These are phyloP conservation scores for Yamadazyma taylorii DNA, from an alignment of 1,139 yeast species.

Conservation along the genomic window DNA sequence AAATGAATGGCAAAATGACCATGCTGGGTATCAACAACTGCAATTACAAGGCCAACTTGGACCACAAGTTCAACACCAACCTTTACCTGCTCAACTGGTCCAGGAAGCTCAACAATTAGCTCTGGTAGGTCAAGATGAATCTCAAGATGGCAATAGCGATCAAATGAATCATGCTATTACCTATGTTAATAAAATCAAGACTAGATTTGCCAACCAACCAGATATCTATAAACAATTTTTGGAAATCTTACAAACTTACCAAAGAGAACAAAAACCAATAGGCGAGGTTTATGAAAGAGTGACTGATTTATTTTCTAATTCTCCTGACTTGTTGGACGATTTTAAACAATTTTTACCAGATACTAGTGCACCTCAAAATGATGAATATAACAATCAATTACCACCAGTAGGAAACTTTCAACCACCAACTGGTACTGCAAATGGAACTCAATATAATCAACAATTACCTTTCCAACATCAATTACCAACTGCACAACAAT, in stretches of 20 bases:
- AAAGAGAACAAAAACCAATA: conserved; percentile 92
- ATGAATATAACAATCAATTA: conserved; percentile 48
- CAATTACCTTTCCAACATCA: conserved; percentile 11
- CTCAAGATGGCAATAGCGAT: conserved; percentile 79
- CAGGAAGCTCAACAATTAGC: conserved; percentile 18
- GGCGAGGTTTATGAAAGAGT: conserved; percentile 95
- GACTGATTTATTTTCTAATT: conserved; percentile 81
- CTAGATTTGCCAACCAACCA: conserved; percentile 90
- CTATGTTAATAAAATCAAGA: conserved; percentile 93
- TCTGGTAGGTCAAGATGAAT: conserved; percentile 15
- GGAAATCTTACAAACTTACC: conserved; percentile 94
- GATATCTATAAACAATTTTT: conserved; percentile 92
- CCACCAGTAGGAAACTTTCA: conserved; percentile 98
- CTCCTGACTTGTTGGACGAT: conserved; percentile 92
- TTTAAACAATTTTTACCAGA: conserved; percentile 96
- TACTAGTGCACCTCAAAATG: conserved; percentile 41
- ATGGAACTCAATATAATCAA: conserved; percentile 15
- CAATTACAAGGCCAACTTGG: not conserved
- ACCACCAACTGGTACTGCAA: conserved; percentile 56
- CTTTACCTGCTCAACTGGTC: conserved; percentile 8
- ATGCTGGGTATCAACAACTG: conserved; percentile 7
- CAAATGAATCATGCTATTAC: conserved; percentile 90
- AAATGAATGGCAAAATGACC: conserved; percentile 23
- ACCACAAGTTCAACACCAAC: conserved; percentile 3
- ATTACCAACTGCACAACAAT: conserved; percentile 7